phyloP scores from a whole-genome alignment of 1,284 basidiomycete species.

The Sporisorium reilianum region DNA sequence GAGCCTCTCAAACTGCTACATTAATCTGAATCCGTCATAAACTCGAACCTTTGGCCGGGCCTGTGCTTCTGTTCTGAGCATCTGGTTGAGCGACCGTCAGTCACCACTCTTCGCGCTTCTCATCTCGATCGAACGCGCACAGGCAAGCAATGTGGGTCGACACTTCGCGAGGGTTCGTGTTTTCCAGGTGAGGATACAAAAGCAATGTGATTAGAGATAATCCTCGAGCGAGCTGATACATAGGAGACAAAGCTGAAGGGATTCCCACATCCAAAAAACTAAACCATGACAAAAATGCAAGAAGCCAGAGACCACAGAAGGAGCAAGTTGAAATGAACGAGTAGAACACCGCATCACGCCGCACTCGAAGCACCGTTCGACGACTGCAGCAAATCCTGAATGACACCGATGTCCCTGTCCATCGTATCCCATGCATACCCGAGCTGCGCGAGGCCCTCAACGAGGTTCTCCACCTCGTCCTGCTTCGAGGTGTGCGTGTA shows the following conservation, averaged over 20 bases:
- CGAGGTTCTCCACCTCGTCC: constrained; percentile 56
- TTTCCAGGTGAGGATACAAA: neutral
- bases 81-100: no score
- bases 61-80: no score
- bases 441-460: constrained; percentile 62
- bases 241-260: neutral
- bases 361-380: constrained; percentile 1
- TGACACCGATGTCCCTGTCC: constrained; percentile 56
- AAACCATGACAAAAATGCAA: neutral
- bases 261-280: neutral
- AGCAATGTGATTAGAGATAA: neutral
- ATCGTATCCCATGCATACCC: constrained; percentile 64
- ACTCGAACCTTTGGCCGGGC: no score
- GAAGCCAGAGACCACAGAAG: neutral
- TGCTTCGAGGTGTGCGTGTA: constrained; percentile 59
- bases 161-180: constrained; percentile 4
- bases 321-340: no score
- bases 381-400: constrained; percentile 52
- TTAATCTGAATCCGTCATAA: neutral
- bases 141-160: neutral
- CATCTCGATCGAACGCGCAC: no score
- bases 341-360: no score
- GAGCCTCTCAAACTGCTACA: neutral
- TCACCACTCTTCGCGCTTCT: no score
- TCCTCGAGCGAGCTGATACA: neutral